phyloP scores from a whole-genome alignment of 345 rosid species.

The Diplotaxis tenuifolia region DNA sequence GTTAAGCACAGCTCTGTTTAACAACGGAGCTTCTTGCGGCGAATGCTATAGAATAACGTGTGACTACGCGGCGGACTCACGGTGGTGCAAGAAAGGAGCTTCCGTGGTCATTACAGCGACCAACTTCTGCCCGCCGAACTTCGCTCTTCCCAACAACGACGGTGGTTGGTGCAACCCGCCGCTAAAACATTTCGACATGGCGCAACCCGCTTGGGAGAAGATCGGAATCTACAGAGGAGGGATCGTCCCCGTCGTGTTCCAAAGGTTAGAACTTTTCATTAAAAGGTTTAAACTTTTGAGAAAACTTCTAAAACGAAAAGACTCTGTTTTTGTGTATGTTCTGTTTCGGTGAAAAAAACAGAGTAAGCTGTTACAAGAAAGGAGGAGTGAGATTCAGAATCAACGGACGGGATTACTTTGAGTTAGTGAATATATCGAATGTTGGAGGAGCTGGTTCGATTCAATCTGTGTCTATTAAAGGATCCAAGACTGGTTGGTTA shows the following conservation, averaged over 20 bases:
- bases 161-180: slow-evolving; percentile 99
- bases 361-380: slow-evolving; percentile 77
- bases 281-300: neutral
- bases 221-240: slow-evolving; percentile 84
- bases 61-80: slow-evolving; percentile 53
- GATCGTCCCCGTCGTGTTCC: slow-evolving; percentile 76
- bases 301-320: neutral
- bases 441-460: slow-evolving; percentile 81
- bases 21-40: slow-evolving; percentile 71
- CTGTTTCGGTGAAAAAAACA: slow-evolving; percentile 27
- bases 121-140: slow-evolving; percentile 79
- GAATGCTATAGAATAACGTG: slow-evolving; percentile 62
- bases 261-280: slow-evolving; percentile 46
- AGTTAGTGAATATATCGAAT: slow-evolving; percentile 70
- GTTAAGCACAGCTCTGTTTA: slow-evolving; percentile 75
- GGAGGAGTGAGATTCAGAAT: slow-evolving; percentile 90
- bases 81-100: slow-evolving; percentile 62
- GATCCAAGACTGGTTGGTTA: slow-evolving; percentile 72
- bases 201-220: slow-evolving; percentile 89
- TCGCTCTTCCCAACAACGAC: slow-evolving; percentile 55
- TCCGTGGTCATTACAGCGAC: slow-evolving; percentile 68
- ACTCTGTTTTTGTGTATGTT: neutral
- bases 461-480: slow-evolving; percentile 60
- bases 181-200: slow-evolving; percentile 94
- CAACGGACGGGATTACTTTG: slow-evolving; percentile 81